phyloP scores from a whole-genome alignment of 2,329 filamentous ascomycete species.

The Beauveria pseudobassiana region DNA sequence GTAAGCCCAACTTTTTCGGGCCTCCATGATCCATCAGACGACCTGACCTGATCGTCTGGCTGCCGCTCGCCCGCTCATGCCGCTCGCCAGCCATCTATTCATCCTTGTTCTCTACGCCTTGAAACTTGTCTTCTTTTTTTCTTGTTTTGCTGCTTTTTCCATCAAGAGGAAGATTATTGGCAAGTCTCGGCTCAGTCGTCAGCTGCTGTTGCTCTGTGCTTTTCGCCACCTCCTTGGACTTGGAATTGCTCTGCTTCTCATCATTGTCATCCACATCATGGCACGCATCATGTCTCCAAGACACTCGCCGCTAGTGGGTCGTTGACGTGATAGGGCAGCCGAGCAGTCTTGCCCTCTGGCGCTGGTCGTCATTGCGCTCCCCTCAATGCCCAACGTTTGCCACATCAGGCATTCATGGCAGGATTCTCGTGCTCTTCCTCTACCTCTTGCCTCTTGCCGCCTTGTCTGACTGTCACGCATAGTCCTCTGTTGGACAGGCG shows the following conservation, averaged over 20 bases:
- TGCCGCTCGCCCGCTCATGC: not conserved
- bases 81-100: not conserved
- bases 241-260: not conserved
- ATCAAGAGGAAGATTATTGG: not conserved
- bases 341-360: not conserved
- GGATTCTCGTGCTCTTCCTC: not conserved
- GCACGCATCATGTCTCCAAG: not conserved
- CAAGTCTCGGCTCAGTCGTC: not conserved
- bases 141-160: not conserved
- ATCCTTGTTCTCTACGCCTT: not conserved
- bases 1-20: not conserved
- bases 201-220: not conserved
- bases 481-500: not conserved
- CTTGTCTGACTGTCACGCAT: not conserved
- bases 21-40: not conserved
- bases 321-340: not conserved
- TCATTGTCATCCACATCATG: not conserved
- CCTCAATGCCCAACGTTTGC: conserved; percentile 6
- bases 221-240: not conserved
- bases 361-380: not conserved
- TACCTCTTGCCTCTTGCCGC: not conserved
- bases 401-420: not conserved
- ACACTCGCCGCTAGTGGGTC: conserved; percentile 6
- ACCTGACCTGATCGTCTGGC: conserved; percentile 2
- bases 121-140: not conserved